These are phyloP conservation scores for Penstemon davidsonii DNA, from an alignment of 257 asterid species.

Conservation along the genomic window DNA sequence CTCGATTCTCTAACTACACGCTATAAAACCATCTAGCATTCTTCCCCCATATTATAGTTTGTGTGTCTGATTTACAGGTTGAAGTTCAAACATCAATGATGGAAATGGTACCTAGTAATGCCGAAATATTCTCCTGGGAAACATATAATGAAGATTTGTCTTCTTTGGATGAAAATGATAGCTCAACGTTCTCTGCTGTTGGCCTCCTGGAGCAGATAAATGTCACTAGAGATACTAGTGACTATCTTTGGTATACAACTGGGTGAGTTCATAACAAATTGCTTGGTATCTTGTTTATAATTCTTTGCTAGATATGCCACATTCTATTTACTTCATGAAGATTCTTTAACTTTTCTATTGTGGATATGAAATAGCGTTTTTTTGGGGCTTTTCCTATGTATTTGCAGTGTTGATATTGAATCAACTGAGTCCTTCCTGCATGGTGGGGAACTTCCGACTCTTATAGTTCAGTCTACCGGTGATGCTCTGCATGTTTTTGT, in stretches of 20 bases:
- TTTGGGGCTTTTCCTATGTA: conserved; percentile 8
- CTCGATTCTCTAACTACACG: neutral
- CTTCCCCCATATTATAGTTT: conserved; percentile 6
- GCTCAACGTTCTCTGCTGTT: conserved; percentile 61
- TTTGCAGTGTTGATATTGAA: conserved; percentile 64
- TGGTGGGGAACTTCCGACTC: conserved; percentile 76
- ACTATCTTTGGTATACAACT: conserved; percentile 87
- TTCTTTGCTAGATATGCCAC: neutral
- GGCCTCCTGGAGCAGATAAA: conserved; percentile 94
- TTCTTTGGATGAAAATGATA: conserved; percentile 49
- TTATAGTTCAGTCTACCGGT: conserved; percentile 74
- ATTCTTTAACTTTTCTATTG: neutral
- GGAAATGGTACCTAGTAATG: conserved; percentile 68
- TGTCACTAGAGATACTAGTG: conserved; percentile 85
- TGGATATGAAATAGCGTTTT: neutral
- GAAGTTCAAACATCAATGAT: conserved; percentile 78
- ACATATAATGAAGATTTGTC: conserved; percentile 80
- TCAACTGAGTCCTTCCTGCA: conserved; percentile 79
- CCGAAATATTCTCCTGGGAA: conserved; percentile 78
- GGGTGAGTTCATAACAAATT: conserved; percentile 47
- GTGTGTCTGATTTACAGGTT: conserved; percentile 48
- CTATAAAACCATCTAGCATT: neutral
- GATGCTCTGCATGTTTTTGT: conserved; percentile 82
- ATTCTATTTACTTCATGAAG: neutral
- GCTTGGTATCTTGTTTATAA: neutral